Conservation (phyloP, 257 asterid species). For the Lycium ferocissimum region DNA sequence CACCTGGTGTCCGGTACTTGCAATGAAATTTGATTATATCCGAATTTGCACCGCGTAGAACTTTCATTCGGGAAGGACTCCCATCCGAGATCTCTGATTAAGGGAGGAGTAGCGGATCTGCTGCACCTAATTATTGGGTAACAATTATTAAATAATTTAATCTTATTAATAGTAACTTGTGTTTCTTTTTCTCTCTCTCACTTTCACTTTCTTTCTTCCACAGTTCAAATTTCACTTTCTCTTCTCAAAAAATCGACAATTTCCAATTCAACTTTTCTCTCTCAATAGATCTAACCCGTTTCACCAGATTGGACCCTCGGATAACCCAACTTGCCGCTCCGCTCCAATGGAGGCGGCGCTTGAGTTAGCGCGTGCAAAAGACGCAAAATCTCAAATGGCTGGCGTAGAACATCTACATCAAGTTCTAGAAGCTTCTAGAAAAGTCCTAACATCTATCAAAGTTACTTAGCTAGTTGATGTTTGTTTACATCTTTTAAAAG, state of each 20-base stretch:
- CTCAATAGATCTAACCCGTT: constrained; percentile 45
- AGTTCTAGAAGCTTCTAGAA: constrained; percentile 86
- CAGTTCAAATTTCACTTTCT: background rate
- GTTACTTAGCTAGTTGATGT: constrained; percentile 87
- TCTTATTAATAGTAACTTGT: too few species aligned
- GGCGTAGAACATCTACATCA: constrained; percentile 97
- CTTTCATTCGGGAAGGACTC: too few species aligned
- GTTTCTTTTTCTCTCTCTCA: background rate
- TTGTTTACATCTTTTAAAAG: constrained; percentile 93
- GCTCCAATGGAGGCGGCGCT: constrained; percentile 87
- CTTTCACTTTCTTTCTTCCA: background rate
- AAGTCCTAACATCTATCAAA: constrained; percentile 71
- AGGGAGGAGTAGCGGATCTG: too few species aligned
- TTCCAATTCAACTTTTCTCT: background rate
- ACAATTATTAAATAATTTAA: too few species aligned
- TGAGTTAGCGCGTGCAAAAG: constrained; percentile 94
- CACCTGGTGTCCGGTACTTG: too few species aligned
- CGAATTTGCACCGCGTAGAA: too few species aligned
- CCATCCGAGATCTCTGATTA: too few species aligned
- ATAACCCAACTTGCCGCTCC: constrained; percentile 28
- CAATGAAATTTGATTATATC: too few species aligned
- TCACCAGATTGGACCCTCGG: constrained; percentile 63
- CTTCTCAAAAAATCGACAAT: background rate
- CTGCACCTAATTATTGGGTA: too few species aligned
- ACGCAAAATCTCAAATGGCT: constrained; percentile 98